phyloP scores from a whole-genome alignment of 495 filamentous ascomycete genomes.

The Friedmanniomyces simplex region DNA sequence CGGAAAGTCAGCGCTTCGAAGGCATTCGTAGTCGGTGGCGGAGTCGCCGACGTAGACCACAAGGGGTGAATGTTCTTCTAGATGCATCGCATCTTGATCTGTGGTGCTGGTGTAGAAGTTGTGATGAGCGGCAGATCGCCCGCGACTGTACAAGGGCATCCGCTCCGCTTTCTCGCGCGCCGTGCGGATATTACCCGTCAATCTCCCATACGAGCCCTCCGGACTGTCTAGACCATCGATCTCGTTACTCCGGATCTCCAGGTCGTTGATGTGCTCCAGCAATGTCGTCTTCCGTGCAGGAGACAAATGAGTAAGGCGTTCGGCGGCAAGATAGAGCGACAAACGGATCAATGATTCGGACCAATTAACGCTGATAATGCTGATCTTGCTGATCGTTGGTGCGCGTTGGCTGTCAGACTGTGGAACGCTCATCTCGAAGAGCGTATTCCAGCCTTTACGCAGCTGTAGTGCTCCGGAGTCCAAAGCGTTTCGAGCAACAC shows the following conservation, averaged over 20 bases:
- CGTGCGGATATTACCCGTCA: slow-evolving; percentile 20
- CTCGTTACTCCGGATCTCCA: slow-evolving; percentile 26
- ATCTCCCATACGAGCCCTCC: slow-evolving; percentile 14
- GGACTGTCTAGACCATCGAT: slow-evolving; percentile 20
- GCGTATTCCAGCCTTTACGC: slow-evolving; percentile 17
- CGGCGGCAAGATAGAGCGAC: slow-evolving; percentile 8
- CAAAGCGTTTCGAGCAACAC: slow-evolving; percentile 11
- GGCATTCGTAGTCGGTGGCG: slow-evolving; percentile 29
- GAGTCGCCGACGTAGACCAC: slow-evolving; percentile 30
- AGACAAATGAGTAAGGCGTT: neutral
- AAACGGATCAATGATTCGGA: slow-evolving; percentile 18
- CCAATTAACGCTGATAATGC: slow-evolving; percentile 30
- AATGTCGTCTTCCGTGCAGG: neutral
- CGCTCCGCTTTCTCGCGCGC: slow-evolving; percentile 24
- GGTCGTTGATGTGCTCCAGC: neutral
- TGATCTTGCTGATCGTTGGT: neutral
- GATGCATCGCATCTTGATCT: no score
- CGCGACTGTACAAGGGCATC: neutral
- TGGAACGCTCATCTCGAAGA: neutral
- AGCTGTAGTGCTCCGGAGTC: slow-evolving; percentile 18
- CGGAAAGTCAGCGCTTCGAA: slow-evolving; percentile 26
- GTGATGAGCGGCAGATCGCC: no score
- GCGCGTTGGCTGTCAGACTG: neutral
- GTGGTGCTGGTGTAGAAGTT: no score
- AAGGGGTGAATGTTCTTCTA: neutral